Conservation (phyloP, 139 green algal species). For the Tetratostichococcus sp. region DNA sequence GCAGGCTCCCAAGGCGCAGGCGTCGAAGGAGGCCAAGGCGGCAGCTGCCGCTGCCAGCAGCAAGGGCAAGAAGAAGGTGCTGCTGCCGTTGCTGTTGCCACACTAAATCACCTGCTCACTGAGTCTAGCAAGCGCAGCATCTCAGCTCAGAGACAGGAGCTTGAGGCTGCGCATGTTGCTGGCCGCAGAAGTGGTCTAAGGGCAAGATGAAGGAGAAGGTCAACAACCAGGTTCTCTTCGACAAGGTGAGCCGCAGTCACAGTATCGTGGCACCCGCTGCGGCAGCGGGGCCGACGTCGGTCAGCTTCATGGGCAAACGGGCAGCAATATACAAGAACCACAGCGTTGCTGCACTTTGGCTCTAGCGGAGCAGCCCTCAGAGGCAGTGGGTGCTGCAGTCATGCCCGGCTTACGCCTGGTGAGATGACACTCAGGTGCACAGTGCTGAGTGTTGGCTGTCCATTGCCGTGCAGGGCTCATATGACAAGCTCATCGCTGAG, state of each 20-base stretch:
- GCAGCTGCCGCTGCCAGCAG: constrained; percentile 78
- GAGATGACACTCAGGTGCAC: no score
- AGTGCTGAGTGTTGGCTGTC: no score
- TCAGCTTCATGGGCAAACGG: no score
- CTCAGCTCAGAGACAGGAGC: no score
- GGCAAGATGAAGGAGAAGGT: constrained; percentile 98
- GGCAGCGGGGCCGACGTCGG: neutral
- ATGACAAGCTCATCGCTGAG: constrained; percentile 95
- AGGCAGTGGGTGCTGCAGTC: no score
- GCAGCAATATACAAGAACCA: no score
- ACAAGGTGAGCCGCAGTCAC: constrained; percentile 62
- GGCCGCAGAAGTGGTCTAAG: constrained; percentile 95
- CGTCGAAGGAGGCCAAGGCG: constrained; percentile 89
- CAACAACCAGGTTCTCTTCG: constrained; percentile 98
- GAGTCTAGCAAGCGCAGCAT: no score
- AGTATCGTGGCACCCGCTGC: neutral
- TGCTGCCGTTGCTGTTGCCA: no score
- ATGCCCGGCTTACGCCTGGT: no score
- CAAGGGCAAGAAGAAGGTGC: constrained; percentile 91
- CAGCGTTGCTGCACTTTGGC: no score
- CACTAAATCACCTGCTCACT: no score
- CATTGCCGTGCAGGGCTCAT: constrained; percentile 63
- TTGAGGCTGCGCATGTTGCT: neutral
- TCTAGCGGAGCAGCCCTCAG: no score
- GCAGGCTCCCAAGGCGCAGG: constrained; percentile 72